Evolutionary conservation across 1,284 basidiomycete genomes (phyloP), one percentile per base, ranked within the genome.

Genomic region (Apiotrichum montevideense): DNA sequence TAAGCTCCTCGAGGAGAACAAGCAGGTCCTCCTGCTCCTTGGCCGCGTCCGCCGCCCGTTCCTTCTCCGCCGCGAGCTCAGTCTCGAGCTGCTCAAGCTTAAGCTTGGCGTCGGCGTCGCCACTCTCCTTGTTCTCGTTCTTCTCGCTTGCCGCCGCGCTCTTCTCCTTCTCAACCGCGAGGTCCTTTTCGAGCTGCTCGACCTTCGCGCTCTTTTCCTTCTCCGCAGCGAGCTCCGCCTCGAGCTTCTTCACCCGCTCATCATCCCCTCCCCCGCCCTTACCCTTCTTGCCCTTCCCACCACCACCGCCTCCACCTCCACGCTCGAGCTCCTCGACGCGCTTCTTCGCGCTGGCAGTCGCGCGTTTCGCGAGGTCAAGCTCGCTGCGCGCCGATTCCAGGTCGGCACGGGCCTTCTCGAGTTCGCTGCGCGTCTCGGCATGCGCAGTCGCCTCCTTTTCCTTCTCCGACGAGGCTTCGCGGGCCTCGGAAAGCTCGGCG

Each of bases 11-110:
- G 3, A 98, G 80, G 39, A 98, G 78, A 0, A 98, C 93, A 2
- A 98, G 80, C 54, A 98, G 73, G 74, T 98, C 93, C 72, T 96
- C 93, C 68, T 95, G 91, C 71, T 97, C 93, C 77, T 93, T 94
- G 72, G 90, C 87, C 32, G 85, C 83, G n/a, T 94, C 90, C 61
- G 83, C 83, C 46, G 82, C 80, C 70, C 86, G 87, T 55, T 80
- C 80, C 64, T 86, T 83, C 29, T 85, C 81, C 1, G 74, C 77
- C 47, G 80, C 77, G 5, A 89, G 70, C 46, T 85, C 75, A 21
- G 40, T 42, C 41, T 49, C 56, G 50, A 66, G 35, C 43, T 49
- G 48, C 32, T 63, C 66, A 21, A 21, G 21, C 21, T 21, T 21
- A 21, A 21, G 21, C 21, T 21, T 21, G 21, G 21, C 21, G 21